Base-by-base conservation (phyloP, 2,329 filamentous ascomycete species). In the Xylaria sp. region DNA sequence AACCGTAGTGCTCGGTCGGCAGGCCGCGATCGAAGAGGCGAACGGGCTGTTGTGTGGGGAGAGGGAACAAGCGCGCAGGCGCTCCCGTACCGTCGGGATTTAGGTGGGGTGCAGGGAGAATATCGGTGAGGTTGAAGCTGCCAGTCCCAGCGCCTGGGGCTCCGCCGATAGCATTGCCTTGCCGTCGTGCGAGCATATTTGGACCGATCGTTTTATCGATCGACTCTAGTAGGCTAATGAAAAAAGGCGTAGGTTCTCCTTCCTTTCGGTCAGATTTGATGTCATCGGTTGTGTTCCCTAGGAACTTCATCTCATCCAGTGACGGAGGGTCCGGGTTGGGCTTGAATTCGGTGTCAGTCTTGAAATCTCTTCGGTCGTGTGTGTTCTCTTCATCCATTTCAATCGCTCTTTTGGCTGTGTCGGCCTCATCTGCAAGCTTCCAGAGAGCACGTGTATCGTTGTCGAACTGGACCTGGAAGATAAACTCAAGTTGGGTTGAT, bases 181-280 rank as follows among this genome's bases (percentile, higher is more conserved):
- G 77, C 46, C 76, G 75, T 69, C 76, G 78, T 37, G 60, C 72
- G 15, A 80, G 72, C 68, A 74, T 70, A 63, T 78, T 74, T 3
- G 76, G 71, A 1, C 77, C 78, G 7, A 78, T 71, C 2, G 75
- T 74, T 13, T 75, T 70, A 41, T 79, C 73, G 25, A 74, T 62
- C 15, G 75, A 73, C 3, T 70, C 66, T 9, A 80, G 68, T 13
- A 80, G 85, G 34, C 90, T 93, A 73, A 97, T 92, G 79, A 91
- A 97, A 80, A 98, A 97, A 0, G 95, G 94, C 0, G 95, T 97
- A 9, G 90, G 87, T 81, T 97, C 94, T 72, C 94, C 94, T 0
- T 90, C 90, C 79, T 95, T 97, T 3, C 90, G 82, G 51, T 87
- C 76, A 0, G 86, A 85, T 13, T 86, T 84, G 70, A 93, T 89